phyloP scores from a whole-genome alignment of 2,329 filamentous ascomycete species.

The Colletotrichum higginsianum region DNA sequence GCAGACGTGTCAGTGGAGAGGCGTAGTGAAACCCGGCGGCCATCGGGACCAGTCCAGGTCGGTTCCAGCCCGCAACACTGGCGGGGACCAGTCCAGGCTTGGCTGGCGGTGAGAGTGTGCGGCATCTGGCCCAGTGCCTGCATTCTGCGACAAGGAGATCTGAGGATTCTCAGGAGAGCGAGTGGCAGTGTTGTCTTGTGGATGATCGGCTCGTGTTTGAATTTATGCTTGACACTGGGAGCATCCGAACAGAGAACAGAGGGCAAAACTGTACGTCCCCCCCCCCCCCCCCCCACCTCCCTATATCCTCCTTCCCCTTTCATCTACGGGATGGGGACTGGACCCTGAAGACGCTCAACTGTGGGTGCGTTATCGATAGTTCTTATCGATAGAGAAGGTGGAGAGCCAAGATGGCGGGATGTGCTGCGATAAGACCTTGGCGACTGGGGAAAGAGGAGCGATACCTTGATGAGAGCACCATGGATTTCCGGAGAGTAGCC shows the following conservation, averaged over 20 bases:
- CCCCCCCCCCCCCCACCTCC: background rate
- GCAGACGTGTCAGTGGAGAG: conserved; percentile 36
- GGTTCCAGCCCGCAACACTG: conserved; percentile 35
- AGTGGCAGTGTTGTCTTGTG: conserved; percentile 13
- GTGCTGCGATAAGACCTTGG: conserved; percentile 37
- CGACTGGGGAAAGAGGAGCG: conserved; percentile 25
- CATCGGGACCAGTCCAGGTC: conserved; percentile 19
- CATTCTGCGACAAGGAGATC: conserved; percentile 26
- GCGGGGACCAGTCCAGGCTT: conserved; percentile 18
- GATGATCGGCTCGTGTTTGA: conserved; percentile 35
- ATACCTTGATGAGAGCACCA: background rate
- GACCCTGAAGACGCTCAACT: conserved; percentile 20
- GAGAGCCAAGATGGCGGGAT: conserved; percentile 21
- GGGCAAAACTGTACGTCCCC: conserved; percentile 26
- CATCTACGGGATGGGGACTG: conserved; percentile 30
- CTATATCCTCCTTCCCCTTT: conserved; percentile 22
- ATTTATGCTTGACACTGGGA: conserved; percentile 38
- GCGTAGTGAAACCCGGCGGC: conserved; percentile 30
- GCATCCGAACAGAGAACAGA: conserved; percentile 39
- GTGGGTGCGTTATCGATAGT: conserved; percentile 17
- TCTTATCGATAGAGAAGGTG: background rate
- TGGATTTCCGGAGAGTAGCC: background rate
- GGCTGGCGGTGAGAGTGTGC: conserved; percentile 38
- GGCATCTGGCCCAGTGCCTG: conserved; percentile 27
- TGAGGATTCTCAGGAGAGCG: conserved; percentile 16